Base-by-base conservation (phyloP, 2,329 filamentous ascomycete species). In the Fusarium avenaceum region DNA sequence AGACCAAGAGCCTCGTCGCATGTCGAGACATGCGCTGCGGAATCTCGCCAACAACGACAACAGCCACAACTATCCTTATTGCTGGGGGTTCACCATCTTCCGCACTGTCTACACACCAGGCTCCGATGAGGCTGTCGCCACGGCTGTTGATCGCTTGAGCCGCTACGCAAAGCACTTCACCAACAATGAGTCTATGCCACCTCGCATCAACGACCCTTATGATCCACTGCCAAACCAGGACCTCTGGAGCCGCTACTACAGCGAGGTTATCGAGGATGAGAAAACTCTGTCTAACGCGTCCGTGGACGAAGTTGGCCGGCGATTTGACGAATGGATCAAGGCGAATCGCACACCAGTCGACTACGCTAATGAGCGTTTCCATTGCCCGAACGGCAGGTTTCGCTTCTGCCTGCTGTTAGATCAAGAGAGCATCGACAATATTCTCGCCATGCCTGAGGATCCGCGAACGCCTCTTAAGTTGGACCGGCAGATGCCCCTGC, bases 41-140 rank as follows among this genome's bases (percentile, higher is more conserved):
- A 46, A 63, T 26, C 59, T 72, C 7, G 50, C 65, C 35, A 11
- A 51, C 19, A 33, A 73, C 51, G 67, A 73, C 45, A 39, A 63
- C 26, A 69, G 63, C 26, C 71, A 73, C 33, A 59, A 33, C 49
- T 69, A 72, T n/a, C 54, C 58, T 44, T 72, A 68, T n/a, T 71
- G 60, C n/a, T 71, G 65, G 68, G 70, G 65, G 2, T 73, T 60
- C 52, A 67, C 65, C 24, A 65, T 72, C 38, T 72, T 72, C 53
- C 68, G 65, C 49, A 72, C 69, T 26, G 59, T 67, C 30, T 73
- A 73, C 49, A 45, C 55, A 13, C 49, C 65, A 4, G 69, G 52
- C 1, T 70, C 67, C 7, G 55, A 72, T 19, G 69, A 72, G 47
- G 46, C 26, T 1, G 43, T 68, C 24, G 40, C 48, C 28, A 49